These are phyloP conservation scores for Termitomyces sp. DNA, from an alignment of 768 basidiomycete genomes.

Conservation along the genomic window DNA sequence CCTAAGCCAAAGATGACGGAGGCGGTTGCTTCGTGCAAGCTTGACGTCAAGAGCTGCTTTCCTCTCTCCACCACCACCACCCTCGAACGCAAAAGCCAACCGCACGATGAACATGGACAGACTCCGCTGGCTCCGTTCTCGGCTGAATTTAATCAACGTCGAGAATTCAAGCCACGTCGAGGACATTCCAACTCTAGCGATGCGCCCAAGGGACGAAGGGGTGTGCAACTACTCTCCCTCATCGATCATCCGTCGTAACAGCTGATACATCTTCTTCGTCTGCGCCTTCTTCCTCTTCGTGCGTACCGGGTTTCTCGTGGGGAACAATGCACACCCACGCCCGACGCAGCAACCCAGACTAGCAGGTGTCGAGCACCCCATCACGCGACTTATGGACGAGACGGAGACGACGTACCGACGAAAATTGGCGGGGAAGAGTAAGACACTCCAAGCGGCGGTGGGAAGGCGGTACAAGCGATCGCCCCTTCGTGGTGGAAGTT, in stretches of 20 bases:
- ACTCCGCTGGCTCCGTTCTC: neutral
- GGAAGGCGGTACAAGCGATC: conserved; percentile 64
- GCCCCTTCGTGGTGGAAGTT: conserved; percentile 87
- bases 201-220: conserved; percentile 11
- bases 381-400: conserved; percentile 77
- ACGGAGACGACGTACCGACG: conserved; percentile 72
- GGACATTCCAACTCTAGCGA: neutral
- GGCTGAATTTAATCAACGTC: conserved; percentile 4
- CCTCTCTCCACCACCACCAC: too few species aligned
- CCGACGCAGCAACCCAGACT: too few species aligned
- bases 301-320: conserved; percentile 44
- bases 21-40: too few species aligned
- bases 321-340: conserved; percentile 24
- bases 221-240: neutral
- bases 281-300: conserved; percentile 45
- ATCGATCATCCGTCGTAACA: conserved; percentile 16
- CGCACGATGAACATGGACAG: neutral
- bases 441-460: conserved; percentile 74
- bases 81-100: too few species aligned
- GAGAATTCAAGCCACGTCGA: conserved; percentile 4
- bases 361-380: conserved; percentile 84
- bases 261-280: conserved; percentile 38
- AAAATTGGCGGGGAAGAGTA: conserved; percentile 73
- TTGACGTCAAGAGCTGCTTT: too few species aligned
- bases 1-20: too few species aligned